Evolutionary conservation across 805 yeast genomes (phyloP), one percentile per base, ranked within the genome.

Genomic region (Schwanniomyces sp.): DNA sequence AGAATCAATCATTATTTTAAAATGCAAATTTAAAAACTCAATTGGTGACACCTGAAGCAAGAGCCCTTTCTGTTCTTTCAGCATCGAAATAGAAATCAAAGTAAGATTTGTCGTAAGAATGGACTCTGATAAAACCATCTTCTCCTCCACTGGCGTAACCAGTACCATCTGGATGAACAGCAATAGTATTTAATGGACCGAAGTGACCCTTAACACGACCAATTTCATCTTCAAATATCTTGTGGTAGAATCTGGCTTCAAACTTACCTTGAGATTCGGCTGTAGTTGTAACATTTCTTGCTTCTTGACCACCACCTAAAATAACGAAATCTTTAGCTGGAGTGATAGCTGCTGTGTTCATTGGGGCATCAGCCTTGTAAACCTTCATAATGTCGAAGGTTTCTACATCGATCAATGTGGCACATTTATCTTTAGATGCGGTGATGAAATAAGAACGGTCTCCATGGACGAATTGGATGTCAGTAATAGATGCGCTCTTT

Each of bases 221-320:
- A 55, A 94, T 85, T 70, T 92, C 98, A 65, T 92, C 98, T 69
- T 86, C 86, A 69, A 91, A 94, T 43, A 94, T 81, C 74, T 92
- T 94, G 74, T 94, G 98, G 73, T 85, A 90, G 68, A 94, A 88
- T 74, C 96, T 83, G 32, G 97, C 94, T 76, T 94, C 98, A 69
- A 94, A 94, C 65, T 89, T 89, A 75, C 99, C 99, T 70, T 92
- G 96, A 42, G 86, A 78, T 47, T 91, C 84, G 38, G 94, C 81
- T 25, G 98, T 91, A n/a, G 98, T 94, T 38, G 99, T 94, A 64
- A 94, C 99, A 68, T 91, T 96, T 70, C 91, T 84, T 36, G 99
- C 98, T 61, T 91, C 98, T 77, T 94, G 98, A 84, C 99, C 99
- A 75, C 99, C 99, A 45, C 98, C 99, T 52, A 94, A 78, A 43